These are phyloP conservation scores for Paraglomus occultum DNA, from an alignment of 192 early-diverging fungal species.

Conservation along the genomic window DNA sequence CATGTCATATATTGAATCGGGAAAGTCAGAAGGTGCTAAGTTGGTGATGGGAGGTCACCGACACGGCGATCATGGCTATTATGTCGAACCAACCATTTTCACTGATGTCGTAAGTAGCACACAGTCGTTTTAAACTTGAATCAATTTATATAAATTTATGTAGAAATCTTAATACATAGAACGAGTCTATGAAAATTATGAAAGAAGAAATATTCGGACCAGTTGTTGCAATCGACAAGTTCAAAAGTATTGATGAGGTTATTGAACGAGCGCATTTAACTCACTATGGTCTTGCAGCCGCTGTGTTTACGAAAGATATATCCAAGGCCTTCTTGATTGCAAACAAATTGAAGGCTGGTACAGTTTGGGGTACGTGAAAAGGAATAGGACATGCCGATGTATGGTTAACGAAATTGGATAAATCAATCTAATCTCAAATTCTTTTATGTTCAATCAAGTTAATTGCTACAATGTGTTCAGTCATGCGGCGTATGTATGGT, in stretches of 20 bases:
- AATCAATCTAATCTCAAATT: slow-evolving; percentile 39
- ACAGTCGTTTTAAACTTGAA: not conserved
- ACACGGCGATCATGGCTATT: slow-evolving; percentile 68
- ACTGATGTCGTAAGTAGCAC: slow-evolving; percentile 45
- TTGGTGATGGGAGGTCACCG: slow-evolving; percentile 57
- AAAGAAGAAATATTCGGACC: slow-evolving; percentile 90
- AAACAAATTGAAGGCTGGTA: slow-evolving; percentile 52
- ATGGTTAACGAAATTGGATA: slow-evolving; percentile 26
- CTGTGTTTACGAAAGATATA: slow-evolving; percentile 70
- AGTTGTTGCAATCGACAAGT: slow-evolving; percentile 73
- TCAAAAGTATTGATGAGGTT: slow-evolving; percentile 70
- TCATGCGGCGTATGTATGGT: not conserved
- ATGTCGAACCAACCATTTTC: slow-evolving; percentile 77
- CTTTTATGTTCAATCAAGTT: slow-evolving; percentile 20
- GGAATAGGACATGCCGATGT: slow-evolving; percentile 21
- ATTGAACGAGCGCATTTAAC: slow-evolving; percentile 69
- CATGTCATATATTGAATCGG: slow-evolving; percentile 59
- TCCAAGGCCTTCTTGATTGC: slow-evolving; percentile 54
- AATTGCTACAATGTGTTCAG: slow-evolving; percentile 19
- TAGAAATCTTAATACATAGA: not conserved
- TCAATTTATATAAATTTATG: not conserved
- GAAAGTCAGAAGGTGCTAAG: slow-evolving; percentile 59
- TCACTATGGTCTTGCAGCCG: slow-evolving; percentile 72
- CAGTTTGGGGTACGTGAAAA: slow-evolving; percentile 52
- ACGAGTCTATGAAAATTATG: slow-evolving; percentile 52